A percentile compares a stretch with the other conserved stretches of the same genome.
phyloP scores from a whole-genome alignment of 2,329 filamentous ascomycete species.

The Chrysoporthe cubensis region DNA sequence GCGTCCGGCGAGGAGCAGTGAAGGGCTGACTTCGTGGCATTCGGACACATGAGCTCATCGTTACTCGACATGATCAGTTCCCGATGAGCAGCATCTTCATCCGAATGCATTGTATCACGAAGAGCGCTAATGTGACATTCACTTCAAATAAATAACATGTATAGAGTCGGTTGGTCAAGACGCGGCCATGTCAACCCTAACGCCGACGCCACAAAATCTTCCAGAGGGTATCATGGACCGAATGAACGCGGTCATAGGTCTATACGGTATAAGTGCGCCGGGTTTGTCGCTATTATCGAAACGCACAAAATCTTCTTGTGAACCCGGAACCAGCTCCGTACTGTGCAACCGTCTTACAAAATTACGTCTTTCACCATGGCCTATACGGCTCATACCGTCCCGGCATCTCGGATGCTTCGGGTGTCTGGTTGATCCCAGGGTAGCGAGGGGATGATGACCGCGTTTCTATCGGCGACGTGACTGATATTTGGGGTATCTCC shows the following conservation, averaged over 20 bases:
- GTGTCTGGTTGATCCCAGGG: conserved; percentile 10
- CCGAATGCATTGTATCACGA: neutral
- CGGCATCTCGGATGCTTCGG: conserved; percentile 10
- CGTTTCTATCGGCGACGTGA: conserved; percentile 16
- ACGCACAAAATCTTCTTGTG: neutral
- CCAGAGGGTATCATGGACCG: neutral
- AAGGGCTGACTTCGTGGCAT: neutral
- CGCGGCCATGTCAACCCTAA: neutral
- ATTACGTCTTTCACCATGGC: neutral
- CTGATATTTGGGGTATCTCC: conserved; percentile 36
- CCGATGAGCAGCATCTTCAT: neutral
- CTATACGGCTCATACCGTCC: conserved; percentile 23
- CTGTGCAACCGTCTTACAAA: neutral
- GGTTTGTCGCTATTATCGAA: neutral
- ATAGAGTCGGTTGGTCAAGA: neutral
- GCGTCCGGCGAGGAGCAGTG: neutral
- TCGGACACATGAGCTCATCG: neutral
- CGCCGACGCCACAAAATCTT: neutral
- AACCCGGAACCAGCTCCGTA: neutral
- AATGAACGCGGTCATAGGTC: neutral
- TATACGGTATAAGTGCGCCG: neutral
- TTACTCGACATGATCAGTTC: neutral
- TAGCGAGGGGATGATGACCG: conserved; percentile 18
- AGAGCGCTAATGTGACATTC: neutral
- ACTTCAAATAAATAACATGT: neutral